Evolutionary conservation across 768 basidiomycete genomes (phyloP).

Genomic region (Serendipita sp.): DNA sequence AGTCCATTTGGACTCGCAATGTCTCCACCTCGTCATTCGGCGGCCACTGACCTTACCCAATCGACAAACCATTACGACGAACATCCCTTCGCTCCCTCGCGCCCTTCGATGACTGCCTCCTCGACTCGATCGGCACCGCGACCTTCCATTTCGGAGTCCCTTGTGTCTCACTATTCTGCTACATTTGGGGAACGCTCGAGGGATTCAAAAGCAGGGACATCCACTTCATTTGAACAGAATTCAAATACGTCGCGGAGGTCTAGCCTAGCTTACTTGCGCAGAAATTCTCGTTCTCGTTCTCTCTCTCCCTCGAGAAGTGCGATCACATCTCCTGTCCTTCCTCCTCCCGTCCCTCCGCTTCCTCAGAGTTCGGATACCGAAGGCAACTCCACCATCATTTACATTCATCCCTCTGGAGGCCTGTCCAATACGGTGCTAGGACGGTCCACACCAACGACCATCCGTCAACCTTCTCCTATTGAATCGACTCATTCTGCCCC

Average conservation of each 20-base stretch:
- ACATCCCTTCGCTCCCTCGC: neutral
- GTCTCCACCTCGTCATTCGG: neutral
- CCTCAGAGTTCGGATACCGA: neutral
- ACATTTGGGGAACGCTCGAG: neutral
- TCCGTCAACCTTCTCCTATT: neutral
- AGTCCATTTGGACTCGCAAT: neutral
- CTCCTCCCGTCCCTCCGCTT: conserved; percentile 1
- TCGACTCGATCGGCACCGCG: neutral
- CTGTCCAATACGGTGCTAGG: neutral
- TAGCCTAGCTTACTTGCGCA: neutral
- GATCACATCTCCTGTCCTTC: neutral
- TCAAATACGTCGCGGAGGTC: neutral
- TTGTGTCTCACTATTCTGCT: neutral
- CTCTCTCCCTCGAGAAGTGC: neutral
- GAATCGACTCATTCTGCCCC: neutral
- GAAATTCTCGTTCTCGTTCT: neutral
- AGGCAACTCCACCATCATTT: neutral
- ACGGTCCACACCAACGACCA: neutral
- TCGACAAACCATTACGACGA: neutral
- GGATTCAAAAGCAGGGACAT: neutral
- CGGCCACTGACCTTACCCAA: neutral
- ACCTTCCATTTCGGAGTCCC: neutral
- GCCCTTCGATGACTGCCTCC: neutral
- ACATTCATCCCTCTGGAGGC: neutral
- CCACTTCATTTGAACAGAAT: neutral